Evolutionary conservation across 140 eudicot species (phyloP).

Genomic region (Senecio squalidus): DNA sequence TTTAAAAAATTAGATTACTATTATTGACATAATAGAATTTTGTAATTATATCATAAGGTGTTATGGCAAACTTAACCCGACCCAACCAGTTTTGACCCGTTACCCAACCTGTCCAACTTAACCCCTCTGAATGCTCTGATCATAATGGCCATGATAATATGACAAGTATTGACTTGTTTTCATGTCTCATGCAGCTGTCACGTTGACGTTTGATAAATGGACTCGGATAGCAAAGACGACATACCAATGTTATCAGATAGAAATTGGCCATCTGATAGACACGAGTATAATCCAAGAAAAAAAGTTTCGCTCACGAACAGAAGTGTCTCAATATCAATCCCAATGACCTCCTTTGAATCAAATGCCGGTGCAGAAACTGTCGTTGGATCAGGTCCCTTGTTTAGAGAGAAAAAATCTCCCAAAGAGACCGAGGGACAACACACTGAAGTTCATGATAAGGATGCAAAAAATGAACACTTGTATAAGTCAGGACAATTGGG

Average conservation of each 20-base stretch:
- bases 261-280: conserved; percentile 27
- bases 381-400: conserved; percentile 41
- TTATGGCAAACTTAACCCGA: too few relatives aligned
- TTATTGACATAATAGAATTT: too few relatives aligned
- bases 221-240: conserved; percentile 45
- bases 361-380: conserved; percentile 23
- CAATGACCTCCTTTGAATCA: conserved; percentile 29
- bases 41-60: too few relatives aligned
- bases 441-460: conserved; percentile 14
- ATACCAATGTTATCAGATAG: conserved; percentile 41
- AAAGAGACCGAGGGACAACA: conserved; percentile 28
- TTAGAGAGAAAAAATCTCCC: conserved; percentile 24
- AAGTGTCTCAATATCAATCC: conserved; percentile 71
- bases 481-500: conserved; percentile 67
- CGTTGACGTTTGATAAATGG: conserved; percentile 36
- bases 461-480: conserved; percentile 47
- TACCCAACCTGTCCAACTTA: too few relatives aligned
- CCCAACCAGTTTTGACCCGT: too few relatives aligned
- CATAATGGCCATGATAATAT: background rate
- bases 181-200: conserved; percentile 28
- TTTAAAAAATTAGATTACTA: too few relatives aligned
- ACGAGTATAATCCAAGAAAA: conserved; percentile 18
- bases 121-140: too few relatives aligned
- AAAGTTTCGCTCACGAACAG: conserved; percentile 27
- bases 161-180: background rate